phyloP scores from a whole-genome alignment of 2,329 filamentous ascomycete genomes.

The Orbilia oligospora region DNA sequence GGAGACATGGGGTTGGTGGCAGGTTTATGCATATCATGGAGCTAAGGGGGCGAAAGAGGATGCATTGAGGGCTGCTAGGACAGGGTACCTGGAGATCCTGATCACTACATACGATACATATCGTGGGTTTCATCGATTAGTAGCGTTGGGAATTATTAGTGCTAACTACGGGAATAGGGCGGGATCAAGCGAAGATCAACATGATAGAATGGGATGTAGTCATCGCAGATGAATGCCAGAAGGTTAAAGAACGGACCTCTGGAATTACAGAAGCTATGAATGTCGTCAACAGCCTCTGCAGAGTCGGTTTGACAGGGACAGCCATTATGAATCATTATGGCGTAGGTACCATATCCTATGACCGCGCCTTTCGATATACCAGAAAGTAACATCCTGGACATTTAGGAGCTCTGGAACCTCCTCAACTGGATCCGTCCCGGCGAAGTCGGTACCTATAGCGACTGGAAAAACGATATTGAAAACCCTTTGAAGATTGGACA shows the following conservation, averaged over 20 bases:
- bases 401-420: conserved; percentile 90
- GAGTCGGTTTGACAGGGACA: conserved; percentile 93
- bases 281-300: conserved; percentile 88
- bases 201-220: conserved; percentile 92
- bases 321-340: conserved; percentile 97
- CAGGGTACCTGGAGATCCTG: conserved; percentile 87
- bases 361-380: not conserved
- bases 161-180: conserved; percentile 31
- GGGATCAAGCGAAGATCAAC: conserved; percentile 80
- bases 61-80: conserved; percentile 78
- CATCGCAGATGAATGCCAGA: conserved; percentile 93
- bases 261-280: conserved; percentile 89
- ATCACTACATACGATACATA: conserved; percentile 96
- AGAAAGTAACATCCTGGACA: not conserved
- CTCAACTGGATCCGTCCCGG: conserved; percentile 97
- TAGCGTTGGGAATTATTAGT: not conserved
- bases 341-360: conserved; percentile 41
- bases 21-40: conserved; percentile 85
- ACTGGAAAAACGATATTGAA: conserved; percentile 84
- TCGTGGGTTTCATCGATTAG: conserved; percentile 65
- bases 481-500: conserved; percentile 80
- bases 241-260: conserved; percentile 83
- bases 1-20: conserved; percentile 95
- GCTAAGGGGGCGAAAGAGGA: conserved; percentile 75
- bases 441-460: conserved; percentile 74